A percentile compares a stretch with the other conserved stretches of the same genome.
Conservation (phyloP, 2,329 filamentous ascomycete genomes). For the Colletotrichum kahawae region DNA sequence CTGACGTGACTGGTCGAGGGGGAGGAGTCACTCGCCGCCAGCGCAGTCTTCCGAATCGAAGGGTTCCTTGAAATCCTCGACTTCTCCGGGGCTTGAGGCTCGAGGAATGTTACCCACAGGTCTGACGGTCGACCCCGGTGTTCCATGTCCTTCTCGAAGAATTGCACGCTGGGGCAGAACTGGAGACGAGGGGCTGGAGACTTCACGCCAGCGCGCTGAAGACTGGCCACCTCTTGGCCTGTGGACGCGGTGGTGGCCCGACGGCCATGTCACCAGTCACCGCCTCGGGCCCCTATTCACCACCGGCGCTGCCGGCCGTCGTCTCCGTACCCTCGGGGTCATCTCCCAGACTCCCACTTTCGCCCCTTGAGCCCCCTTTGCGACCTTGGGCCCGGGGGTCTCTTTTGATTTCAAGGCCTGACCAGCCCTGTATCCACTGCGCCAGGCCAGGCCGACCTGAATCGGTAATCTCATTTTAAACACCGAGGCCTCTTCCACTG, state of each 20-base stretch:
- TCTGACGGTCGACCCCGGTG: background rate
- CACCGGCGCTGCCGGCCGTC: conserved; percentile 11
- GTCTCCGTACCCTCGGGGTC: conserved; percentile 4
- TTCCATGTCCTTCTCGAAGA: conserved; percentile 19
- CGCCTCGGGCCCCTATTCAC: conserved; percentile 11
- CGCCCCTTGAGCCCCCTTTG: conserved; percentile 10
- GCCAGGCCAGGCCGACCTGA: conserved; percentile 12
- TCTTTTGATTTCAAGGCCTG: conserved; percentile 11
- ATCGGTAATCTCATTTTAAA: conserved; percentile 16
- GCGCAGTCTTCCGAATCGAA: background rate
- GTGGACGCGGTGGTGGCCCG: background rate
- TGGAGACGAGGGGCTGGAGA: background rate
- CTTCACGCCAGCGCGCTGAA: background rate
- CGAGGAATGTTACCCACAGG: conserved; percentile 1
- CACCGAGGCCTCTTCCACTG: background rate
- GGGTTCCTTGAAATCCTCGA: background rate
- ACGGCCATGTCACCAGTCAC: conserved; percentile 5
- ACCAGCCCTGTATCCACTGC: conserved; percentile 9
- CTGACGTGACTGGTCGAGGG: background rate
- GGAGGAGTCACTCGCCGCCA: background rate
- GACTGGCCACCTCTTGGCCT: background rate
- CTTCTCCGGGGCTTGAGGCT: background rate
- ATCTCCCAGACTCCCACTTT: conserved; percentile 16
- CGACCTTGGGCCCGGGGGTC: background rate
- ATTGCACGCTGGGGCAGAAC: background rate